Evolutionary conservation across 371 early-diverging fungal genomes (phyloP), one percentile per base, ranked within the genome.

Genomic region (Catenaria anguillulae): DNA sequence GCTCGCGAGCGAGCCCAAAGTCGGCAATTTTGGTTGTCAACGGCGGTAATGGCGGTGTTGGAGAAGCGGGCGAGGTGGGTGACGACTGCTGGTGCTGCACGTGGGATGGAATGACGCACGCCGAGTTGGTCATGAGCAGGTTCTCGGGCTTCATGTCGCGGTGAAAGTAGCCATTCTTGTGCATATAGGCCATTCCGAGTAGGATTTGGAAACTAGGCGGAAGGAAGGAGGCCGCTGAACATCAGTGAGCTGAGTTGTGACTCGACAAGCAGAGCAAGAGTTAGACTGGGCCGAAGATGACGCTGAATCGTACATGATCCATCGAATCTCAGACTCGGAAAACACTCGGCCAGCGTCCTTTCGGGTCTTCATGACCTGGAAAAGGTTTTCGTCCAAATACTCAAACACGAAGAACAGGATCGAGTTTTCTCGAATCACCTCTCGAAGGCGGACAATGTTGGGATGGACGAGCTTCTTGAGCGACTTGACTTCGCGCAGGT

Each of bases 111-210:
- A n/a, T n/a, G 21, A n/a, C 17, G n/a, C 48, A 15, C n/a, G n/a
- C 8, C 8, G 21, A n/a, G 21, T n/a, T 5, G 29, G 26, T 65
- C 19, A 88, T 70, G 26, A 88, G 68, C 2, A 90, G 68, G 63
- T 88, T 88, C 61, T 85, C 94, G 35, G 96, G 94, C 71, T 95
- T 95, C 79, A 96, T 82, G 64, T 96, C 93, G 40, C 97, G 77
- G 68, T 95, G 97, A 72, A 95, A 93, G 60, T 87, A 81, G 21
- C 89, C 91, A 60, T 84, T 79, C 24, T 82, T 74, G 74, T 97
- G 97, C 73, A 97, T 89, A 69, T 87, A 84, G 33, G 84, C 81
- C 24, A 95, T 67, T 10, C 92, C 95, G 34, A 77, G 75, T 21
- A 94, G 72, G 0, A 92, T 78, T 72, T 96, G 93, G 63, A 72